A percentile compares a stretch with the other conserved stretches of the same genome.
These are phyloP conservation scores for Penicillium sp. DNA, from an alignment of 2,329 filamentous ascomycete genomes.

Conservation along the genomic window DNA sequence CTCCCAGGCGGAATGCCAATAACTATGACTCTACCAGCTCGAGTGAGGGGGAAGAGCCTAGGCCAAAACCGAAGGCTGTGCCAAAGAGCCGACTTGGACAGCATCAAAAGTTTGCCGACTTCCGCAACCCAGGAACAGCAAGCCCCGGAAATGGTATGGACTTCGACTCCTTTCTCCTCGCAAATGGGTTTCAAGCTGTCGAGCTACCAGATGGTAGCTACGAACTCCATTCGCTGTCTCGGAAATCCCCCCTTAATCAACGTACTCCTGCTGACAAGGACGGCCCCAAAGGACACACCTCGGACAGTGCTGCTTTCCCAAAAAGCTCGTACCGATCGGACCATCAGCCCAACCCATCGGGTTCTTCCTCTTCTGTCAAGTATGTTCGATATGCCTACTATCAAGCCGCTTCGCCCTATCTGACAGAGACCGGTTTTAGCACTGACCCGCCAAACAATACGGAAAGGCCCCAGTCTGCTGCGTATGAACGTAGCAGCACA, in stretches of 20 bases:
- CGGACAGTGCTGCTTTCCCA: slow-evolving; percentile 25
- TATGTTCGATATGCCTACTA: slow-evolving; percentile 4
- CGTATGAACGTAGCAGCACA: slow-evolving; percentile 29
- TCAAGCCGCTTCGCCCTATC: not conserved
- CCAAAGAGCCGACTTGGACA: slow-evolving; percentile 33
- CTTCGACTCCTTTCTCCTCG: slow-evolving; percentile 7
- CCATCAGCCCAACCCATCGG: slow-evolving; percentile 7
- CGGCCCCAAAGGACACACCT: slow-evolving; percentile 26
- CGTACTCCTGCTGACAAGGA: slow-evolving; percentile 20
- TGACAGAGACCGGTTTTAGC: not conserved
- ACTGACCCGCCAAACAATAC: slow-evolving; percentile 1
- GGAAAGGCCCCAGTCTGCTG: slow-evolving; percentile 9
- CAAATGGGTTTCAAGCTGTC: not conserved
- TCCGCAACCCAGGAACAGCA: slow-evolving; percentile 18
- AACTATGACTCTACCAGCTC: slow-evolving; percentile 32
- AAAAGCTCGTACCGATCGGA: slow-evolving; percentile 11
- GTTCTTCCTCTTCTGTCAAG: slow-evolving; percentile 12
- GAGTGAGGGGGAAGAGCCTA: slow-evolving; percentile 32
- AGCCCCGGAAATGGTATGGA: slow-evolving; percentile 29
- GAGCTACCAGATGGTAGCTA: not conserved
- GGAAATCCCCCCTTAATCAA: slow-evolving; percentile 2
- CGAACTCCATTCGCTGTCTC: not conserved
- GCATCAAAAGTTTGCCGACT: slow-evolving; percentile 25
- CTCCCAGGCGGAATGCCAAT: slow-evolving; percentile 27
- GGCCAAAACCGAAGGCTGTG: slow-evolving; percentile 33